Percentiles rank a stretch among this genome's conserved stretches.
Evolutionary conservation across 257 asterid species (phyloP).

Genomic region (Gardenia jasminoides): DNA sequence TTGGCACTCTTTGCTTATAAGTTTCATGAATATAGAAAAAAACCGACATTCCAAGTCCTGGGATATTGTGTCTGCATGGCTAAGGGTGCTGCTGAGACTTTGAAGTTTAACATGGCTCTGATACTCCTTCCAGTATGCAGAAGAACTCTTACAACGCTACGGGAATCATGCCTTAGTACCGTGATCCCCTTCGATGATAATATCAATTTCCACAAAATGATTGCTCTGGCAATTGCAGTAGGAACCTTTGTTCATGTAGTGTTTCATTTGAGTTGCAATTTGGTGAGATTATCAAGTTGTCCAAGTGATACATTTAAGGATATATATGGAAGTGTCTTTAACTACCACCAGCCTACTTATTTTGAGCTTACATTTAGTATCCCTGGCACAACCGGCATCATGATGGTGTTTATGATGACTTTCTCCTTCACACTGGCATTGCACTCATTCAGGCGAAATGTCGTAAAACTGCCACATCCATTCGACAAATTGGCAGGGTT

Average conservation of each 20-base stretch:
- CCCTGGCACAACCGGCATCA: constrained; percentile 59
- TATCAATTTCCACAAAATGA: constrained; percentile 77
- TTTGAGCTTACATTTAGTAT: constrained; percentile 34
- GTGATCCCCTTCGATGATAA: constrained; percentile 81
- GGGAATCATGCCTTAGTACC: constrained; percentile 66
- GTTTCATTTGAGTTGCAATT: constrained; percentile 59
- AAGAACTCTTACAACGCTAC: constrained; percentile 62
- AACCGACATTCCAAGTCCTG: constrained; percentile 55
- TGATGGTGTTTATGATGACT: constrained; percentile 54
- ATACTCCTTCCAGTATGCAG: constrained; percentile 53
- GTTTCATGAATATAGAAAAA: constrained; percentile 41
- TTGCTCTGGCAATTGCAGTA: constrained; percentile 48
- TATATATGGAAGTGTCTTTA: constrained; percentile 47
- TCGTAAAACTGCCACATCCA: constrained; percentile 60
- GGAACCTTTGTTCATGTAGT: constrained; percentile 43
- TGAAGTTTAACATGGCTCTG: constrained; percentile 29
- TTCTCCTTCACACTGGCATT: constrained; percentile 67
- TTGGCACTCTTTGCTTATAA: constrained; percentile 55
- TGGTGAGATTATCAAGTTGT: constrained; percentile 54
- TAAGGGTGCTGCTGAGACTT: constrained; percentile 45
- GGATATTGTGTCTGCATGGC: constrained; percentile 80
- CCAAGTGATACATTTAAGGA: constrained; percentile 43
- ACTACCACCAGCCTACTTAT: constrained; percentile 60
- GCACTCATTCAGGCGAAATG: constrained; percentile 72
- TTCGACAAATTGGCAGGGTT: constrained; percentile 76